Evolutionary conservation across 129 eudicot species (phyloP), one percentile per base, ranked within the genome.

Genomic region (Flaveria bidentis): DNA sequence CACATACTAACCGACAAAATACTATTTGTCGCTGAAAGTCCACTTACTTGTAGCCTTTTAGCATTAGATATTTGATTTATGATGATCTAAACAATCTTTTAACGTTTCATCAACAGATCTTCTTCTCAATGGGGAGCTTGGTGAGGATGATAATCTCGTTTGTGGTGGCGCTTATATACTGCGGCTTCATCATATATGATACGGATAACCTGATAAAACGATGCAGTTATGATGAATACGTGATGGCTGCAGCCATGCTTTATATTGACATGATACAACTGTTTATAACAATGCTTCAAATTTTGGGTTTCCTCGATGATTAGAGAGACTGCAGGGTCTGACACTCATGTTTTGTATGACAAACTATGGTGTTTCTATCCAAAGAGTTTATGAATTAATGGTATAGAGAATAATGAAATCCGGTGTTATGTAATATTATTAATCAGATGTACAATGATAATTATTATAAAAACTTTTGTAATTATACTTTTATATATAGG

Each of bases 161-260:
- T 67, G 51, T 89, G 2, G 90, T 83, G 76, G 89, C 96, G 61
- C 80, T 92, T 47, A 9, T 92, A 41, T 92, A 87, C 88, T 86
- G 90, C 11, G 98, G 82, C 12, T 92, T 82, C 78, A 83, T 92
- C 65, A 82, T 92, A 76, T 92, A 87, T 63, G 98, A 92, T 58
- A 92, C 98, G 0, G 90, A 89, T 72, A 90, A 84, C 62, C 26
- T 92, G 77, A 92, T 92, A 78, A 92, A 90, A 80, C 88, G 90
- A 4, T 86, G 64, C 74, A 67, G 67, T 74, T 92, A 92, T 15
- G 96, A 92, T 66, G 90, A 92, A 55, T 92, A 87, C 39, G 68
- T 92, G 25, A 60, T 78, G 5, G 98, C 98, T 58, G 86, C 98
- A 71, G 57, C 72, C 64, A 45, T 85, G 57, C 90, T 92, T 25